These are phyloP conservation scores for Nemania serpens DNA, from an alignment of 2,329 filamentous ascomycete species.

Conservation along the genomic window DNA sequence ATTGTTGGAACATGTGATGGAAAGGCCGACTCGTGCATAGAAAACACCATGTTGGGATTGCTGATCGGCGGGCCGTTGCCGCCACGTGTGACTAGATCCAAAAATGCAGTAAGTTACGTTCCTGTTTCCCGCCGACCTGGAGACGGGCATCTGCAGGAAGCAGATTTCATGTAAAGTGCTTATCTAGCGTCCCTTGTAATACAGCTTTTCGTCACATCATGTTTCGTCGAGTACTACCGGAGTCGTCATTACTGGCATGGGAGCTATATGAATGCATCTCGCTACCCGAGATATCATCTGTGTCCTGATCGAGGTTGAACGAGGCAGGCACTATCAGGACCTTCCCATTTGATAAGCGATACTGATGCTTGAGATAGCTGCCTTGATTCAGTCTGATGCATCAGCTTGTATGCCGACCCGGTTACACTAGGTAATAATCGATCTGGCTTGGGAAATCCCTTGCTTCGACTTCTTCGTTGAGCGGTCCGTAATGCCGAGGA, in stretches of 20 bases:
- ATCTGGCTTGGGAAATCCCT: neutral
- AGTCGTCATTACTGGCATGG: neutral
- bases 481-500: constrained; percentile 19
- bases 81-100: neutral
- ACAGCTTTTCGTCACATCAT: constrained; percentile 1
- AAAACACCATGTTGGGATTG: neutral
- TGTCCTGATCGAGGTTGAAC: neutral
- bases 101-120: neutral
- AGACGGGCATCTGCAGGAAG: neutral
- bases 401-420: neutral
- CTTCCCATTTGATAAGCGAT: neutral
- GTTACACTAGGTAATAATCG: too few species aligned
- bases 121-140: neutral
- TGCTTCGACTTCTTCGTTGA: constrained; percentile 6
- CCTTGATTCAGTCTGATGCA: neutral
- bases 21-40: neutral
- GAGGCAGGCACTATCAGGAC: neutral
- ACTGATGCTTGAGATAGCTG: neutral
- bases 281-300: neutral
- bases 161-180: constrained; percentile 4
- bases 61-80: neutral
- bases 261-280: neutral
- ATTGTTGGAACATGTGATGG: neutral
- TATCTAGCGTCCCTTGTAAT: neutral
- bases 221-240: neutral